Percentiles rank a stretch among this genome's conserved stretches.
phyloP scores from a whole-genome alignment of 768 basidiomycete species.

The Lentinula guzmanii region DNA sequence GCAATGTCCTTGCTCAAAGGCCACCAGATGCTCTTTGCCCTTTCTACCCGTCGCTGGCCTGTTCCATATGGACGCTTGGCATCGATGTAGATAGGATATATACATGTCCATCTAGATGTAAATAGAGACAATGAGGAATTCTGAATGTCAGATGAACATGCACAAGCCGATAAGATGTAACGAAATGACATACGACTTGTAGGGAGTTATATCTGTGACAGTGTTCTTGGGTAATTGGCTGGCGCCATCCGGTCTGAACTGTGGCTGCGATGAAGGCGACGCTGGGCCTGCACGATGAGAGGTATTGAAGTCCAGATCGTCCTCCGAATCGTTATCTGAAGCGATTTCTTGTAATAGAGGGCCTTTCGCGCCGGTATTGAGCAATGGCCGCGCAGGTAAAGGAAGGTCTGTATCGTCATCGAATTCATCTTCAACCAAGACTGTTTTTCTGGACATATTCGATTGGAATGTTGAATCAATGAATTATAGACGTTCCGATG shows the following conservation, averaged over 20 bases:
- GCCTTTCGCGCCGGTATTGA: slow-evolving; percentile 61
- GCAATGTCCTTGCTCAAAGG: slow-evolving; percentile 92
- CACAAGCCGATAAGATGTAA: neutral
- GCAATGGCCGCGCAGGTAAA: slow-evolving; percentile 61
- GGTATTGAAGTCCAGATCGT: slow-evolving; percentile 26
- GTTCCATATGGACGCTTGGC: slow-evolving; percentile 85
- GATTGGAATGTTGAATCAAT: neutral
- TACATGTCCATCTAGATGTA: slow-evolving; percentile 76
- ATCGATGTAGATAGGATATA: slow-evolving; percentile 97
- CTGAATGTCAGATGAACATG: neutral
- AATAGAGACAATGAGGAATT: neutral
- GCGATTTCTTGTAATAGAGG: slow-evolving; percentile 75
- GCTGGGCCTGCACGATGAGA: slow-evolving; percentile 47
- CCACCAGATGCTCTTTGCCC: slow-evolving; percentile 87
- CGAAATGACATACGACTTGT: slow-evolving; percentile 60
- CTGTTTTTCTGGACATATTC: slow-evolving; percentile 64
- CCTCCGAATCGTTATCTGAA: slow-evolving; percentile 44
- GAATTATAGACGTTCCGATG: neutral
- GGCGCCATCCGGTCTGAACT: slow-evolving; percentile 13
- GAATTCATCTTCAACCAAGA: slow-evolving; percentile 72
- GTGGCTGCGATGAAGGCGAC: slow-evolving; percentile 29
- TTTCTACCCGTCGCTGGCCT: slow-evolving; percentile 76
- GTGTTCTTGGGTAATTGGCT: slow-evolving; percentile 22
- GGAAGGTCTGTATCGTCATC: slow-evolving; percentile 95
- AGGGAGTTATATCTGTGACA: slow-evolving; percentile 73